Evolutionary conservation across 2,329 filamentous ascomycete species (phyloP).

Genomic region (Colletotrichum sublineola): DNA sequence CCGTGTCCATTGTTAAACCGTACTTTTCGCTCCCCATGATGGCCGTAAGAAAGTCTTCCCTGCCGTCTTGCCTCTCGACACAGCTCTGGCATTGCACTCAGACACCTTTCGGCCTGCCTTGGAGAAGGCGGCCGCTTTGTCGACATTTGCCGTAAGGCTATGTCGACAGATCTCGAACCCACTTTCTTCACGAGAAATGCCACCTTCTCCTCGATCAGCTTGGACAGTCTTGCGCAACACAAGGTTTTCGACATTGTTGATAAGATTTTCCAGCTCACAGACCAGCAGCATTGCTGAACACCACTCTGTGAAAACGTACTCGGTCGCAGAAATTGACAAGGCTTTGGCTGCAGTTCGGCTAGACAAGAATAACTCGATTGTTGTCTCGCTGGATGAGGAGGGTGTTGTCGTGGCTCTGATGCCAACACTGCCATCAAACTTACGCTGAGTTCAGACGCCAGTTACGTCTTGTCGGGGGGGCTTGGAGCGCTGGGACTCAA

Average conservation of each 20-base stretch:
- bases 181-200: background rate
- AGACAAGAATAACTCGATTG: background rate
- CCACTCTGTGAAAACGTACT: background rate
- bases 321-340: background rate
- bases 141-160: background rate
- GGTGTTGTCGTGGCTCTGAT: background rate
- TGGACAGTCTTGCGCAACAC: background rate
- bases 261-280: background rate
- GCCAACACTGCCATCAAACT: background rate
- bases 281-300: background rate
- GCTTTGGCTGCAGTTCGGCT: background rate
- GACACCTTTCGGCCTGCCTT: background rate
- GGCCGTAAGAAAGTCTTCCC: background rate
- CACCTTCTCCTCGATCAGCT: background rate
- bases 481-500: background rate
- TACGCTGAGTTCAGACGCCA: background rate
- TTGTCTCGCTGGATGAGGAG: background rate
- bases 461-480: background rate
- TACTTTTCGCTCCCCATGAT: slow-evolving; percentile 10
- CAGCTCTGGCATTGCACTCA: background rate
- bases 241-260: background rate
- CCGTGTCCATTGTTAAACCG: background rate
- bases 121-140: background rate
- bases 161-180: background rate
- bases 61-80: background rate